These are phyloP conservation scores for Paratinospora sagittata DNA, from an alignment of 164 flowering plant genomes.

Conservation along the genomic window DNA sequence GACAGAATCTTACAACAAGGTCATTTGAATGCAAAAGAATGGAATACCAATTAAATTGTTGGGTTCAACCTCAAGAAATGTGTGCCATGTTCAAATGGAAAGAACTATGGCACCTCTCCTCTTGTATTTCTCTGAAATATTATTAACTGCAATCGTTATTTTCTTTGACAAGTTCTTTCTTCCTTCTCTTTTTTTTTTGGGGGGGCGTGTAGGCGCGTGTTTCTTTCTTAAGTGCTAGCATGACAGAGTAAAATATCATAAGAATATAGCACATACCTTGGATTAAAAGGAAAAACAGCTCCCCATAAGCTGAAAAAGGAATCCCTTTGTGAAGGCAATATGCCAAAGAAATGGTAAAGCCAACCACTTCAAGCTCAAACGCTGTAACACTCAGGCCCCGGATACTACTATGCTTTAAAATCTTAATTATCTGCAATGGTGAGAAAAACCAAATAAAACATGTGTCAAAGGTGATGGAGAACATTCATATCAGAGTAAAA, in stretches of 20 bases:
- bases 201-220: too few relatives aligned
- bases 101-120: not conserved
- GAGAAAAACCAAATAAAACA: not conserved
- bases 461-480: not conserved
- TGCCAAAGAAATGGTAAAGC: slow-evolving; percentile 83
- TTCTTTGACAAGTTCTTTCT: not conserved
- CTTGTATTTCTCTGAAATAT: not conserved
- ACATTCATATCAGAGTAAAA: not conserved
- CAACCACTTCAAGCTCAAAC: slow-evolving; percentile 95
- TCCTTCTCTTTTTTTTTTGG: not conserved
- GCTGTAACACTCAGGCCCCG: slow-evolving; percentile 75
- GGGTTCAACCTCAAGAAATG: not conserved
- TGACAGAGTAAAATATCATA: not conserved
- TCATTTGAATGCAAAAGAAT: not conserved
- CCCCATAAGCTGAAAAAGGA: slow-evolving; percentile 96
- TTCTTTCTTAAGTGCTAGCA: not conserved
- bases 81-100: not conserved
- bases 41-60: not conserved
- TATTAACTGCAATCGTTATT: not conserved
- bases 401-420: slow-evolving; percentile 70
- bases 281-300: slow-evolving; percentile 68
- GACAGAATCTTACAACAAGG: not conserved
- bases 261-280: slow-evolving; percentile 49
- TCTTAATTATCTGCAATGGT: slow-evolving; percentile 65
- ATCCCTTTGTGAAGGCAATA: slow-evolving; percentile 90